phyloP scores from a whole-genome alignment of 2,329 filamentous ascomycete species.

The Neofusicoccum cordaticola region DNA sequence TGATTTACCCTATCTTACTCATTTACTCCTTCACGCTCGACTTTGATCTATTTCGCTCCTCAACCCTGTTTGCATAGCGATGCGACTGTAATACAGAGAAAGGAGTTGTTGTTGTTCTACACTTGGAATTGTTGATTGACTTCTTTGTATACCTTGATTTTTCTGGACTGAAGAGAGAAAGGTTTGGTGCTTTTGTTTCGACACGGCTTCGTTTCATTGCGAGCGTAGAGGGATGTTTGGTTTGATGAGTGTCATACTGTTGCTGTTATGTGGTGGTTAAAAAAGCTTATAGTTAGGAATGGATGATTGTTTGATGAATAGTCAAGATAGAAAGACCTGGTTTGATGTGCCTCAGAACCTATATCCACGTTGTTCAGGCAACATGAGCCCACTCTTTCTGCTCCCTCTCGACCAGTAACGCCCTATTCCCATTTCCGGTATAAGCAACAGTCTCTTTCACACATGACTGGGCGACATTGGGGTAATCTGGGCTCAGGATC shows the following conservation, averaged over 20 bases:
- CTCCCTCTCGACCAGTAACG: too few species aligned
- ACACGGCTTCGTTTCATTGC: neutral
- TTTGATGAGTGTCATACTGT: neutral
- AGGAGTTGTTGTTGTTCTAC: neutral
- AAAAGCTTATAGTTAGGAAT: neutral
- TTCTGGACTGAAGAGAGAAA: neutral
- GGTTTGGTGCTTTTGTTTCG: neutral
- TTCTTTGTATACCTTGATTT: conserved; percentile 6
- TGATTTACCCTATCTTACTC: neutral
- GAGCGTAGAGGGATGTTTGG: neutral
- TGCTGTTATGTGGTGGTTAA: neutral
- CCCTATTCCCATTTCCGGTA: too few species aligned
- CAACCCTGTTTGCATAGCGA: conserved; percentile 9
- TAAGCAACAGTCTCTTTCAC: too few species aligned
- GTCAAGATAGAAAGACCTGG: too few species aligned
- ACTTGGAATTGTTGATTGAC: neutral
- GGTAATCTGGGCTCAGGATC: too few species aligned
- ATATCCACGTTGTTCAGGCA: too few species aligned
- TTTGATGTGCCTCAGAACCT: neutral
- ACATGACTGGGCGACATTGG: too few species aligned
- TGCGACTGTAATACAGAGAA: conserved; percentile 8
- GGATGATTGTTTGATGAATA: neutral
- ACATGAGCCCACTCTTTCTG: too few species aligned
- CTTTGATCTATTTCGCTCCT: neutral
- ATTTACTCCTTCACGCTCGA: neutral